Evolutionary conservation across 306 rosid genomes (phyloP).

Genomic region (Medicago arabica): DNA sequence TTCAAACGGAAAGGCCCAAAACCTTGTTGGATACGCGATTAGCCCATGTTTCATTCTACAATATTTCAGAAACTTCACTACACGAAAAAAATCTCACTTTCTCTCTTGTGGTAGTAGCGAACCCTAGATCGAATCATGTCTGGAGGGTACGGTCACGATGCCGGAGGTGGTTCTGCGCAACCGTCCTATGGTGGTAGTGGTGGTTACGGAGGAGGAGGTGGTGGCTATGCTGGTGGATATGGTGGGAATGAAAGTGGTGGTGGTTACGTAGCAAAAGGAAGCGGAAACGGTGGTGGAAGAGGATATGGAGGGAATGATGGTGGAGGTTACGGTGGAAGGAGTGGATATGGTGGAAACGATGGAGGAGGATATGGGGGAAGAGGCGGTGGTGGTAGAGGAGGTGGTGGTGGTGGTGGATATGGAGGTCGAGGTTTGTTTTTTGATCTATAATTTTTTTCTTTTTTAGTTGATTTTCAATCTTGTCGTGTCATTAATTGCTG

Average conservation of each 20-base stretch:
- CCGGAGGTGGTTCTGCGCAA: constrained; percentile 69
- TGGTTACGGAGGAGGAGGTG: constrained; percentile 52
- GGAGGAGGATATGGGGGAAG: constrained; percentile 50
- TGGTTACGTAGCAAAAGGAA: constrained; percentile 50
- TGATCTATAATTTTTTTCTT: background rate
- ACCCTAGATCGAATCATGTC: constrained; percentile 77
- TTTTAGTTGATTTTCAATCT: background rate
- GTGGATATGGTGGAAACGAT: constrained; percentile 52
- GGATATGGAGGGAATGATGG: constrained; percentile 36
- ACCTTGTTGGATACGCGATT: background rate
- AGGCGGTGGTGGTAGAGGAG: constrained; percentile 32
- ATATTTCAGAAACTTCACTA: background rate
- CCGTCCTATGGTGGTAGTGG: constrained; percentile 72
- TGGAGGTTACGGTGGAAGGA: constrained; percentile 53
- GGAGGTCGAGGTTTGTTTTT: constrained; percentile 81
- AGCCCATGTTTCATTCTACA: constrained; percentile 11
- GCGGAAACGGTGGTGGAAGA: constrained; percentile 41
- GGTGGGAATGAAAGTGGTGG: constrained; percentile 49
- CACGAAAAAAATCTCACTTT: constrained; percentile 28
- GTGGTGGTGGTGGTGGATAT: constrained; percentile 60
- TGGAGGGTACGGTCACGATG: constrained; percentile 90
- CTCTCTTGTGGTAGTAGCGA: constrained; percentile 37
- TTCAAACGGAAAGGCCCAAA: background rate
- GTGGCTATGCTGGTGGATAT: constrained; percentile 41
- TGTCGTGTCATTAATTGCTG: constrained; percentile 7